phyloP scores from a whole-genome alignment of 345 rosid species.

The Brassica nigra region DNA sequence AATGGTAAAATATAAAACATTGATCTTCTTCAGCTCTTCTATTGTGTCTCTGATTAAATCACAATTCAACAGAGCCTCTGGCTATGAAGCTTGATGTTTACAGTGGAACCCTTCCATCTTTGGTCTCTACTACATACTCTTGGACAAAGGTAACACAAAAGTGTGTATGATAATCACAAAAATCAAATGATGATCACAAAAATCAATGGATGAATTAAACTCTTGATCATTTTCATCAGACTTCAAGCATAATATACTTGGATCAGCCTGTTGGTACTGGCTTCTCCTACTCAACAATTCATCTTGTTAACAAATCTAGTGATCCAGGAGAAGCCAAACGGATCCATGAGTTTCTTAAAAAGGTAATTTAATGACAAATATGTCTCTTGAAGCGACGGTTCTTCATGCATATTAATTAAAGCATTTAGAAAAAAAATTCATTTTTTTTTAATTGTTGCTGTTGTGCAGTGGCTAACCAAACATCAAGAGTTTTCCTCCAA shows the following conservation, averaged over 20 bases:
- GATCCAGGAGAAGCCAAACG: too few species aligned
- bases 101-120: neutral
- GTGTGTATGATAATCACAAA: neutral
- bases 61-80: constrained; percentile 39
- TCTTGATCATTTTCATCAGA: too few species aligned
- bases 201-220: neutral
- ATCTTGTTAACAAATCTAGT: neutral
- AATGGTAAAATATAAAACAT: neutral
- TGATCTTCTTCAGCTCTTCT: neutral
- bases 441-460: too few species aligned
- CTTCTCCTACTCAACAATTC: too few species aligned
- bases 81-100: constrained; percentile 10
- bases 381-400: too few species aligned
- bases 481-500: constrained; percentile 56
- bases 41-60: neutral
- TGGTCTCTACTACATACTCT: neutral
- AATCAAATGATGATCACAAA: neutral
- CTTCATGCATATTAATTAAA: too few species aligned
- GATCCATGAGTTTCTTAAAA: too few species aligned
- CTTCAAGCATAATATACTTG: too few species aligned
- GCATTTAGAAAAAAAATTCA: too few species aligned
- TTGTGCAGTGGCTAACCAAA: constrained; percentile 6
- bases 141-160: neutral
- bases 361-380: too few species aligned
- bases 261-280: too few species aligned